Conservation (phyloP, 352 stramenopile genomes). For the Pythium volutum region DNA sequence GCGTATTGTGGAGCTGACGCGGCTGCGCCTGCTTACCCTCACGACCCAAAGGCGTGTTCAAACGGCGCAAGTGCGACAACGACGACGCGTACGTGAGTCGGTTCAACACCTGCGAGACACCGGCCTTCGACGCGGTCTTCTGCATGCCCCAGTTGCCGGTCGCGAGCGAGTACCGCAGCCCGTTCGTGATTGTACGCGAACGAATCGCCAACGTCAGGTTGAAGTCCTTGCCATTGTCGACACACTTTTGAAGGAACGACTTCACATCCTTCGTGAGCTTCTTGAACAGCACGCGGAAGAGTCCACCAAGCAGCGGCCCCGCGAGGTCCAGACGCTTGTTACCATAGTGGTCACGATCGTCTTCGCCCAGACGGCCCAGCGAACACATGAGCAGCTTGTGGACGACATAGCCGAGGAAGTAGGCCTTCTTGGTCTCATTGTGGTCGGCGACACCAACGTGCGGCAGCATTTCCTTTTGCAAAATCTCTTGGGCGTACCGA, state of each 20-base stretch:
- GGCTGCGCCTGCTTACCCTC: constrained; percentile 99
- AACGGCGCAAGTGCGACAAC: constrained; percentile 97
- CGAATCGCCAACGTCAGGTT: constrained; percentile 98
- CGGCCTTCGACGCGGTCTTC: constrained; percentile 94
- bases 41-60: constrained; percentile 98
- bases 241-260: constrained; percentile 89
- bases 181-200: constrained; percentile 97
- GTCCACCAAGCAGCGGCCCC: constrained; percentile 94
- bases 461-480: constrained; percentile 99
- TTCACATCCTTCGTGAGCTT: constrained; percentile 99
- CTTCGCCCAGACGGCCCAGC: constrained; percentile 95
- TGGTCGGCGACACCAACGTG: constrained; percentile 98
- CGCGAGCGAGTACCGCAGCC: constrained; percentile 98
- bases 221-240: constrained; percentile 94
- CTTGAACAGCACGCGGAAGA: constrained; percentile 98
- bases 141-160: constrained; percentile 99
- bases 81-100: constrained; percentile 98
- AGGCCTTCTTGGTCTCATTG: constrained; percentile 96
- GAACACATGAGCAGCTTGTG: constrained; percentile 99
- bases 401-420: constrained; percentile 99
- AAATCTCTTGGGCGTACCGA: constrained; percentile 96
- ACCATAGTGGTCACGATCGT: constrained; percentile 99
- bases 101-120: constrained; percentile 99
- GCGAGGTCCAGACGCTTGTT: constrained; percentile 99
- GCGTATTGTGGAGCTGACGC: constrained; percentile 99